phyloP scores from a whole-genome alignment of 768 basidiomycete genomes.

The Kwoniella bestiolae region DNA sequence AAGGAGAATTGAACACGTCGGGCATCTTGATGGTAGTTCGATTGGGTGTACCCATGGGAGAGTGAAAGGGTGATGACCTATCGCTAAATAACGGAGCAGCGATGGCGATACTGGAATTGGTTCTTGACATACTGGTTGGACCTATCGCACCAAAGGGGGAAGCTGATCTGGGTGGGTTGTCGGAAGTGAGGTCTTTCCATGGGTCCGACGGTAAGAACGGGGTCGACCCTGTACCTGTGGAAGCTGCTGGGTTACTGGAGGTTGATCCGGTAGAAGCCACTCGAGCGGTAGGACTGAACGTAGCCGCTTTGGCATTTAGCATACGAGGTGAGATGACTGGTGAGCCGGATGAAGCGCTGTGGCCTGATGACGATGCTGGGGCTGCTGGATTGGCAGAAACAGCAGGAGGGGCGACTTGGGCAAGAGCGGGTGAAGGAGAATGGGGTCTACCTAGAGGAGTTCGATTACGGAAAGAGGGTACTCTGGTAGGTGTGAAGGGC shows the following conservation, averaged over 20 bases:
- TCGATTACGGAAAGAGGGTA: constrained; percentile 53
- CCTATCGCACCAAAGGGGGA: constrained; percentile 46
- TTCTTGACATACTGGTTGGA: constrained; percentile 44
- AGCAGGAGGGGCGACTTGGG: constrained; percentile 56
- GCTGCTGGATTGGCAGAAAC: constrained; percentile 12
- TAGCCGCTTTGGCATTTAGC: constrained; percentile 84
- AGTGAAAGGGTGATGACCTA: constrained; percentile 49
- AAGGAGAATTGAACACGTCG: constrained; percentile 65
- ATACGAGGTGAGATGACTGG: constrained; percentile 82
- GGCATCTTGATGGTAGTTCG: constrained; percentile 40
- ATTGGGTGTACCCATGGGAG: constrained; percentile 49
- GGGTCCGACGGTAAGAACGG: constrained; percentile 82
- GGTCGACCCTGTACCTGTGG: background rate
- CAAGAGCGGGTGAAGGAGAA: constrained; percentile 39
- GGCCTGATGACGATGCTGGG: constrained; percentile 31
- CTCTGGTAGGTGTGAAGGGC: constrained; percentile 60
- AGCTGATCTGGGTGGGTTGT: constrained; percentile 54
- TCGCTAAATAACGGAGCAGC: constrained; percentile 86
- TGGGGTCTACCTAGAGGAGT: constrained; percentile 53
- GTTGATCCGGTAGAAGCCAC: constrained; percentile 60
- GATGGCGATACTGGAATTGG: constrained; percentile 73
- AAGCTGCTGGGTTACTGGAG: constrained; percentile 59
- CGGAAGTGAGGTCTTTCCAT: constrained; percentile 69
- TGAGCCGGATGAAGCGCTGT: constrained; percentile 59
- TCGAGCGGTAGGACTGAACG: constrained; percentile 76